Evolutionary conservation across 495 filamentous ascomycete genomes (phyloP), one percentile per base, ranked within the genome.

Genomic region (Penicillium ucsense): DNA sequence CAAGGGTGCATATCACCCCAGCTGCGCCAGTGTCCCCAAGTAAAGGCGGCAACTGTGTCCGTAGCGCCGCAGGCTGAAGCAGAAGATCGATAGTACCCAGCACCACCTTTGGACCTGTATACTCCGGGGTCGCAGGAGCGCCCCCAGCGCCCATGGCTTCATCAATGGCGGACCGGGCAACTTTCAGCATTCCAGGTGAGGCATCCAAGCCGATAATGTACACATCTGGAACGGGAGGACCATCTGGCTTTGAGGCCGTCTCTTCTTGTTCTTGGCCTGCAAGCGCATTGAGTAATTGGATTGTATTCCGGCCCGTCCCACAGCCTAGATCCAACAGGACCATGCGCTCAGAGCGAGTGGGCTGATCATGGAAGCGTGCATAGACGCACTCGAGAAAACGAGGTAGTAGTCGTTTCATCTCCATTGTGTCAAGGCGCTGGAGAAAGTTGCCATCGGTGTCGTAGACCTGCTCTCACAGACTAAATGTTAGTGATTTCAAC

Each of bases 391-490:
- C 39, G 8, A 84, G 55, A 44, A 86, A 75, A 0, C 50, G 45
- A 3, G 83, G 81, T 28, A 88, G 67, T 1, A 84, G 55, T 1
- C 56, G 48, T 8, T 51, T 54, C 56, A 86, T 72, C 57, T 83
- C 74, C 35, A 77, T 56, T 32, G 77, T 78, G 56, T 89, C 85
- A 32, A 85, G 68, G 4, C 75, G 74, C 66, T 88, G 85, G 2
- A 89, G 71, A 59, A 87, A 83, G 59, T 88, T 89, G 29, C 78
- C 78, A 49, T 88, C 83, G 36, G 72, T 80, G 56, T 89, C 84
- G 63, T 89, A 88, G 49, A 80, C 67, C 59, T 72, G 42, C 20
- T 20, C 38, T 10, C 4, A 11, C 8, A 38, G 8, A 28, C 34
- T n/a, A 35, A 35, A 7, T 35, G 1, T 6, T 7, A 6, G 7